phyloP scores from a whole-genome alignment of 805 yeast species.

The Hermanozyma aechmeae region DNA sequence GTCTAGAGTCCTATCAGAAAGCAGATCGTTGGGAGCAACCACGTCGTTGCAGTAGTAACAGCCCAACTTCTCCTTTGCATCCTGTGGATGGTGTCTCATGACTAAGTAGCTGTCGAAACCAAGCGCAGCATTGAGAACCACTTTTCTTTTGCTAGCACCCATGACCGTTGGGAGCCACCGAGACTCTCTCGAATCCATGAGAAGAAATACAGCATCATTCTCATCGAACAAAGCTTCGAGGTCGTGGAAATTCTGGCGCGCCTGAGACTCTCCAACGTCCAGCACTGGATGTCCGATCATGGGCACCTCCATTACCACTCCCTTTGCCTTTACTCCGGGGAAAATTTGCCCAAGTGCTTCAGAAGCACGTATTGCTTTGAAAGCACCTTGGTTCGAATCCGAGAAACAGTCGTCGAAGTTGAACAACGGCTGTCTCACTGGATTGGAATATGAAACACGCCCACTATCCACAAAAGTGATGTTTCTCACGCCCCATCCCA shows the following conservation, averaged over 20 bases:
- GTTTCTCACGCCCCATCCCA: slow-evolving; percentile 91
- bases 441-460: slow-evolving; percentile 82
- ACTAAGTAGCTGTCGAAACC: slow-evolving; percentile 93
- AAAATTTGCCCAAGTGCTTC: slow-evolving; percentile 59
- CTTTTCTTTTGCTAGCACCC: slow-evolving; percentile 55
- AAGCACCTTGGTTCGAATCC: slow-evolving; percentile 50
- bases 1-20: slow-evolving; percentile 83
- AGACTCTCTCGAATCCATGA: slow-evolving; percentile 93
- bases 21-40: slow-evolving; percentile 84
- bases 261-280: slow-evolving; percentile 34
- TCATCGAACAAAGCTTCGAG: slow-evolving; percentile 44
- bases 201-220: slow-evolving; percentile 71
- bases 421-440: slow-evolving; percentile 89
- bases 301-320: slow-evolving; percentile 68
- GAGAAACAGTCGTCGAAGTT: slow-evolving; percentile 70
- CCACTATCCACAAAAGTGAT: slow-evolving; percentile 90
- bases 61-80: slow-evolving; percentile 46
- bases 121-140: slow-evolving; percentile 84
- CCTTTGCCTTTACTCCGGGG: slow-evolving; percentile 65
- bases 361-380: slow-evolving; percentile 79
- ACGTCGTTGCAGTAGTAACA: slow-evolving; percentile 96
- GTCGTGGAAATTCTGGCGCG: slow-evolving; percentile 39
- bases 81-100: slow-evolving; percentile 61
- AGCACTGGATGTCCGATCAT: slow-evolving; percentile 91
- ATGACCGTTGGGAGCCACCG: slow-evolving; percentile 96